Evolutionary conservation across 163 green algal species (phyloP).

Genomic region (Prototheca cutis): DNA sequence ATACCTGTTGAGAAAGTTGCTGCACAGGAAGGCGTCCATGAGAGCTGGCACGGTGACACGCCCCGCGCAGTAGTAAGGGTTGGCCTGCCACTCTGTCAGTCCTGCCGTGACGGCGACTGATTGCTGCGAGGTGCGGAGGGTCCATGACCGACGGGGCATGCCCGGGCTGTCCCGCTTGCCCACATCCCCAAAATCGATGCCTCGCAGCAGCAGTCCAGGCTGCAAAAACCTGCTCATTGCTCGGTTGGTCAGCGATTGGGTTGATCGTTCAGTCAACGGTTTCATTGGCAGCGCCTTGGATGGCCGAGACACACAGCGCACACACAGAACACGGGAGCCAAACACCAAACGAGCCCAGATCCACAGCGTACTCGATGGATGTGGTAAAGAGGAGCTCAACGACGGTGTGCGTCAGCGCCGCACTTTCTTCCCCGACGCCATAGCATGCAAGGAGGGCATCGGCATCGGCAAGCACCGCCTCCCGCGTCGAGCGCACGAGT

Average conservation of each 20-base stretch:
- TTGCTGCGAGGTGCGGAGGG: slow-evolving; percentile 52
- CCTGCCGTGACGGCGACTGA: slow-evolving; percentile 41
- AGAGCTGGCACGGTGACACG: slow-evolving; percentile 67
- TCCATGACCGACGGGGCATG: slow-evolving; percentile 49
- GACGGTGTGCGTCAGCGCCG: slow-evolving; percentile 51
- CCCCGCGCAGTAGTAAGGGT: slow-evolving; percentile 72
- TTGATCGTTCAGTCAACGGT: not conserved
- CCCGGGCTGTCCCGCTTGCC: not conserved
- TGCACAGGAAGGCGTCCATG: slow-evolving; percentile 66
- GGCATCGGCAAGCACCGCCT: slow-evolving; percentile 65
- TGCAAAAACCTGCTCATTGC: slow-evolving; percentile 61
- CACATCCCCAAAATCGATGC: slow-evolving; percentile 13
- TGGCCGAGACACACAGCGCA: no score
- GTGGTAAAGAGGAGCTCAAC: slow-evolving; percentile 76
- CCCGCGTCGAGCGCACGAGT: slow-evolving; percentile 1
- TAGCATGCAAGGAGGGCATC: slow-evolving; percentile 55
- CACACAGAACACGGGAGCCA: no score
- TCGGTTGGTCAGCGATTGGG: not conserved
- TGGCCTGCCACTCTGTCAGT: slow-evolving; percentile 65
- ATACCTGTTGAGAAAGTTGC: slow-evolving; percentile 59
- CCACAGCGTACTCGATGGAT: slow-evolving; percentile 28
- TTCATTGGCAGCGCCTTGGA: no score
- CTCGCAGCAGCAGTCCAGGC: slow-evolving; percentile 65
- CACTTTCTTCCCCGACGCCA: slow-evolving; percentile 35
- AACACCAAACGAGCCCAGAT: not conserved